Conservation (phyloP, 2,329 filamentous ascomycete species). For the Talaromyces piceae region DNA sequence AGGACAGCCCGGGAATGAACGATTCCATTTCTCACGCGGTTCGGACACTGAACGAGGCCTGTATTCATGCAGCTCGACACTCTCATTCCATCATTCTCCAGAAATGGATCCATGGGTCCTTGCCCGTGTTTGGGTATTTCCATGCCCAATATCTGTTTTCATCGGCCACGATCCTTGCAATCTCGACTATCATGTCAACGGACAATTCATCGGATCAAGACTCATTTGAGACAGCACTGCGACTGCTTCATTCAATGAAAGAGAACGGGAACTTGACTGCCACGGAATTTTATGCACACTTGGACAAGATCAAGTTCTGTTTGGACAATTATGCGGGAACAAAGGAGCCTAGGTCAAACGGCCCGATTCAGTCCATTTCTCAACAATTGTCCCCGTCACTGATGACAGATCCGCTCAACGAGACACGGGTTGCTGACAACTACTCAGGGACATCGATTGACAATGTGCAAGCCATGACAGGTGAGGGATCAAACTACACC, state of each 20-base stretch:
- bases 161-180: slow-evolving; percentile 29
- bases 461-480: slow-evolving; percentile 15
- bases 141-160: slow-evolving; percentile 36
- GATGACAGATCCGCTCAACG: neutral
- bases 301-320: slow-evolving; percentile 26
- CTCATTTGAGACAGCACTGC: slow-evolving; percentile 26
- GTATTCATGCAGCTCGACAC: slow-evolving; percentile 31
- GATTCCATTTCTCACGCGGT: slow-evolving; percentile 25
- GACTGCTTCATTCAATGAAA: slow-evolving; percentile 26
- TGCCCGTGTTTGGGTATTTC: slow-evolving; percentile 34
- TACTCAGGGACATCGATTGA: neutral
- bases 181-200: slow-evolving; percentile 29
- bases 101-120: slow-evolving; percentile 31
- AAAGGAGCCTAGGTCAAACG: neutral
- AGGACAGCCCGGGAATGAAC: neutral
- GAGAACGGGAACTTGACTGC: slow-evolving; percentile 31
- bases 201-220: slow-evolving; percentile 24
- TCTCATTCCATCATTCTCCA: slow-evolving; percentile 31
- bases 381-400: neutral
- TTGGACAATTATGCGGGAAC: slow-evolving; percentile 11
- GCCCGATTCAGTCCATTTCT: neutral
- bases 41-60: slow-evolving; percentile 30
- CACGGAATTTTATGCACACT: slow-evolving; percentile 27
- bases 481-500: slow-evolving; percentile 18
- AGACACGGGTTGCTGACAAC: neutral